phyloP scores from a whole-genome alignment of 352 stramenopile species.

The Plasmopara muralis region DNA sequence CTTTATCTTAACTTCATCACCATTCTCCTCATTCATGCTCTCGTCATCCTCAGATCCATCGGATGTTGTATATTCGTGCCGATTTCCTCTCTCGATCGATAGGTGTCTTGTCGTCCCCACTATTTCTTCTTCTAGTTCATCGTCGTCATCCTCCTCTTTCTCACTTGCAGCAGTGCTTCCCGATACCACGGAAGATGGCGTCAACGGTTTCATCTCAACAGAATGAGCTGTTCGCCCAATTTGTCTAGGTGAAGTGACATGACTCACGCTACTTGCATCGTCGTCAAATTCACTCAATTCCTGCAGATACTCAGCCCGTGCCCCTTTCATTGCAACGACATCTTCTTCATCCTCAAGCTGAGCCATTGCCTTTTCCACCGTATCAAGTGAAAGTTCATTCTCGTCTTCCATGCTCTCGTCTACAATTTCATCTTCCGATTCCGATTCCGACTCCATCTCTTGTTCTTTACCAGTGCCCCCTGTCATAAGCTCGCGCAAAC shows the following conservation, averaged over 20 bases:
- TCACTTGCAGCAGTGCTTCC: constrained; percentile 32
- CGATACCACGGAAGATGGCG: constrained; percentile 33
- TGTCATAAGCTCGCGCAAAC: constrained; percentile 88
- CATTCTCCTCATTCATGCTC: constrained; percentile 44
- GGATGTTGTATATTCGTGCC: constrained; percentile 1
- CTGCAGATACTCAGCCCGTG: constrained; percentile 44
- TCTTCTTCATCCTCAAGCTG: constrained; percentile 95
- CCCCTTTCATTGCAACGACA: constrained; percentile 88
- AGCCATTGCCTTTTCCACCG: constrained; percentile 91
- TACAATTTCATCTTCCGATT: background rate
- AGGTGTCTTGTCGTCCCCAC: constrained; percentile 4
- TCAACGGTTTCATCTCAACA: constrained; percentile 17
- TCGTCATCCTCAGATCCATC: constrained; percentile 24
- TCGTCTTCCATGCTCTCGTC: constrained; percentile 35
- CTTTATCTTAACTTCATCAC: constrained; percentile 18
- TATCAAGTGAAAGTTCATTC: constrained; percentile 58
- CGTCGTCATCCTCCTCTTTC: constrained; percentile 34
- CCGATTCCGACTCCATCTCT: constrained; percentile 37
- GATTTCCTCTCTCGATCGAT: background rate
- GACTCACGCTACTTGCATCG: constrained; percentile 15
- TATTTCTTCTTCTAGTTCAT: constrained; percentile 24
- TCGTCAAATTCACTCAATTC: constrained; percentile 66
- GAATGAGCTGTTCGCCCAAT: background rate
- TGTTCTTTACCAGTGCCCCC: constrained; percentile 14
- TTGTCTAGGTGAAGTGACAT: background rate